Evolutionary conservation across 495 filamentous ascomycete genomes (phyloP).

Genomic region (Penicillium taxi): DNA sequence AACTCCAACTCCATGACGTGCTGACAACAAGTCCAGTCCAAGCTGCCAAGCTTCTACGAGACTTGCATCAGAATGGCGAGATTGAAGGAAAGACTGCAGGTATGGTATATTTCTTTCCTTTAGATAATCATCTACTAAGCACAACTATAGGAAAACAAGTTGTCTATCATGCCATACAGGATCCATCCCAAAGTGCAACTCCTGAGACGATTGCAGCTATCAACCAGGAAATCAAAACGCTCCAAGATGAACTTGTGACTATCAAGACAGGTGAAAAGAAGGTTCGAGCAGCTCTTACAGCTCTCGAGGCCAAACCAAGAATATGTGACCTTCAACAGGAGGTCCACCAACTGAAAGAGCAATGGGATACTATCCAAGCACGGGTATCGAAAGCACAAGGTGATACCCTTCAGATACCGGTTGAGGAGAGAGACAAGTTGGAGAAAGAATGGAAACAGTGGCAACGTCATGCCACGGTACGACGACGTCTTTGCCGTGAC

Average conservation of each 20-base stretch:
- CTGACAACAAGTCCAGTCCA: too few species aligned
- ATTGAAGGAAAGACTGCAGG: constrained; percentile 53
- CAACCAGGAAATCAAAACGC: constrained; percentile 41
- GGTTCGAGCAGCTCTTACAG: constrained; percentile 39
- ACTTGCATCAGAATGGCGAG: constrained; percentile 52
- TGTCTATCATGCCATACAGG: constrained; percentile 55
- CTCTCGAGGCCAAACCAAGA: constrained; percentile 43
- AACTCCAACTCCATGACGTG: too few species aligned
- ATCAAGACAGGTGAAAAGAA: constrained; percentile 46
- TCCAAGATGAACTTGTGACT: constrained; percentile 41
- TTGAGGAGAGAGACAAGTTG: constrained; percentile 40
- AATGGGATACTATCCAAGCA: constrained; percentile 33
- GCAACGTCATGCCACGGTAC: constrained; percentile 34
- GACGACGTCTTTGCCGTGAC: constrained; percentile 46
- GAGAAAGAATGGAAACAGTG: constrained; percentile 47
- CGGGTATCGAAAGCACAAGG: constrained; percentile 33
- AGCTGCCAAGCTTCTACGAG: constrained; percentile 54
- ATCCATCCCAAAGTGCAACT: constrained; percentile 33
- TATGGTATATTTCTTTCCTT: constrained; percentile 17
- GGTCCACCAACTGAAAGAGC: constrained; percentile 38
- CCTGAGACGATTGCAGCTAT: constrained; percentile 41
- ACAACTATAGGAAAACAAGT: constrained; percentile 49
- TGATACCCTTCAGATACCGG: constrained; percentile 29
- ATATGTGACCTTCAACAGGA: constrained; percentile 42
- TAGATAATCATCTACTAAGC: not conserved